phyloP scores from a whole-genome alignment of 2,329 filamentous ascomycete genomes.

The Sporothrix globosa region DNA sequence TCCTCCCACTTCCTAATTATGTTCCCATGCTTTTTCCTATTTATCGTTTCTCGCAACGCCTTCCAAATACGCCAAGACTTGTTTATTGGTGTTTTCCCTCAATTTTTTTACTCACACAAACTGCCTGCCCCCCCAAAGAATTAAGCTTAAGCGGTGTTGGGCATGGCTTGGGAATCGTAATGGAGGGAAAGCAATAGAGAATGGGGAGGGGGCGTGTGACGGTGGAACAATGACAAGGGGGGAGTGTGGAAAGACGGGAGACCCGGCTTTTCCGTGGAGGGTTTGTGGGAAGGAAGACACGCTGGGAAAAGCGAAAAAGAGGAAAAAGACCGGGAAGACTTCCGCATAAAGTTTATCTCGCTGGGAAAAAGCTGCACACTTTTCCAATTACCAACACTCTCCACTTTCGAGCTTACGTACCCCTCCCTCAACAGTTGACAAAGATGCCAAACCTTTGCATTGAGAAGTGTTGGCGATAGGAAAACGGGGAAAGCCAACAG shows the following conservation, averaged over 20 bases:
- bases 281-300: not conserved
- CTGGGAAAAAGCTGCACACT: not conserved
- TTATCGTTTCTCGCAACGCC: not conserved
- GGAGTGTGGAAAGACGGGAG: constrained; percentile 17
- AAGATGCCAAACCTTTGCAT: not conserved
- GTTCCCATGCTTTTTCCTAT: too few relatives aligned
- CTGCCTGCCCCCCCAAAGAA: constrained; percentile 32
- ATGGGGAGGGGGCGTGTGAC: constrained; percentile 17
- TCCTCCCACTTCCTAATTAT: not conserved
- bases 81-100: constrained; percentile 1
- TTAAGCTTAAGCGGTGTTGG: constrained; percentile 44
- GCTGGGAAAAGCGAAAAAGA: not conserved
- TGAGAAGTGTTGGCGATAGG: not conserved
- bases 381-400: not conserved
- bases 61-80: constrained; percentile 1
- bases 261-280: constrained; percentile 12
- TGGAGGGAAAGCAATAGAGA: not conserved
- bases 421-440: constrained; percentile 12
- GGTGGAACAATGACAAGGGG: not conserved
- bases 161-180: constrained; percentile 37
- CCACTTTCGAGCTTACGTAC: constrained; percentile 30
- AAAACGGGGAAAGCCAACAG: not conserved
- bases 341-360: constrained; percentile 19
- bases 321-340: not conserved
- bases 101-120: not conserved